Evolutionary conservation across 441 rosid species (phyloP), one percentile per base, ranked within the genome.

Genomic region (Euphorbia celastroides): DNA sequence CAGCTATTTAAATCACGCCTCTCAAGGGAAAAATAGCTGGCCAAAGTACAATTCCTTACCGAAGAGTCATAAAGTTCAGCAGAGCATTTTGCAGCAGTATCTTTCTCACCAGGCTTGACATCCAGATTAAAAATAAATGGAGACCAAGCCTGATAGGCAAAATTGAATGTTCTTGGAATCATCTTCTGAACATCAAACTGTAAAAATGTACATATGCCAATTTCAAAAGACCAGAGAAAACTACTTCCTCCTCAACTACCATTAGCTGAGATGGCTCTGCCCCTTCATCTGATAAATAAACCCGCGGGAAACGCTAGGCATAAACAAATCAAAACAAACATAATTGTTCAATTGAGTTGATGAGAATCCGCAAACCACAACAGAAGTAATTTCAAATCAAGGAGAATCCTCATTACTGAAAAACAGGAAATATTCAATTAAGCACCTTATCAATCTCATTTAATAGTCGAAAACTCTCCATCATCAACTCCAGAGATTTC

Each of bases 401-500:
- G 13, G n/a, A 4, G 57, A 28, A 48, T 5, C 44, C 7, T 25
- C 17, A 25, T 30, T 55, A 13, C 5, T 25, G 27, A 63, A 41
- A 61, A 54, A 66, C 12, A 4, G 28, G 46, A 28, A 44, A 50
- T 23, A 71, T 69, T 27, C 12, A 36, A 70, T 4, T 14, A n/a
- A 73, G 32, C 54, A 93, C 96, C 96, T 80, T 67, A 59, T 88
- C 83, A 62, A 91, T 66, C 55, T 88, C 91, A 27, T 54, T 79
- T 72, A 94, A 75, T 73, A 94, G 96, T 71, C 81, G 82, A 71
- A 67, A 89, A 77, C 99, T 94, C 51, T 84, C 72, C 76, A 86
- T 78, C 7, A 88, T 72, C 57, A 89, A 75, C 61, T 93, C 96
- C 67, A 89, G 66, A 44, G 88, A 81, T 62, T 69, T 81, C 31